Percentiles rank a stretch among this genome's conserved stretches.
These are phyloP conservation scores for Grosmannia serpens DNA, from an alignment of 2,329 filamentous ascomycete genomes.

Conservation along the genomic window DNA sequence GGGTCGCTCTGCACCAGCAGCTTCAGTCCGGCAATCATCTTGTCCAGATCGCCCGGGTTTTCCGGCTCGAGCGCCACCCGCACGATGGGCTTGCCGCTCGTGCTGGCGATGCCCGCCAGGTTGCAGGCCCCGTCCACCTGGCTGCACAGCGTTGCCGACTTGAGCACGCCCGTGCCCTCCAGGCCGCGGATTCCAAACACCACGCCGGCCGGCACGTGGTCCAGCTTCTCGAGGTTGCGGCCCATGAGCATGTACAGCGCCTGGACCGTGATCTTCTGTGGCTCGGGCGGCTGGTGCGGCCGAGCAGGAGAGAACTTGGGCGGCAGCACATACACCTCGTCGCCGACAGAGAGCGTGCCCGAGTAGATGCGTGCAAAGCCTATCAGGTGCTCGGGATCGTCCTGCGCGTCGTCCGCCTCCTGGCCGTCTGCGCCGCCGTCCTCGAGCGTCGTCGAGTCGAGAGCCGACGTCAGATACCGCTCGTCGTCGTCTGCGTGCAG, in stretches of 20 bases:
- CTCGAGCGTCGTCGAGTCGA: conserved; percentile 5
- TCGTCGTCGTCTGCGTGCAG: conserved; percentile 23
- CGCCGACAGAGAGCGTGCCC: conserved; percentile 77
- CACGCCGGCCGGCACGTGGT: conserved; percentile 80
- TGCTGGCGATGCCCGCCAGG: conserved; percentile 66
- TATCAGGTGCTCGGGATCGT: conserved; percentile 78
- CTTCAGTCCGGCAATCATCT: conserved; percentile 82
- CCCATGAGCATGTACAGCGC: conserved; percentile 96
- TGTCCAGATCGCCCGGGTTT: conserved; percentile 81
- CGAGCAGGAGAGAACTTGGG: conserved; percentile 85
- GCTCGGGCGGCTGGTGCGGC: conserved; percentile 59
- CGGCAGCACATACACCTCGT: conserved; percentile 79
- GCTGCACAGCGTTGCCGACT: conserved; percentile 88
- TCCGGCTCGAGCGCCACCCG: conserved; percentile 89
- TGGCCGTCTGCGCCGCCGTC: conserved; percentile 26
- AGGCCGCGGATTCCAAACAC: conserved; percentile 92
- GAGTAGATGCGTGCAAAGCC: conserved; percentile 93
- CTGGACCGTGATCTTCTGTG: conserved; percentile 72
- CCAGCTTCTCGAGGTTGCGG: conserved; percentile 68
- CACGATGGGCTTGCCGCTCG: conserved; percentile 81
- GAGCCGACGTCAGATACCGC: conserved; percentile 1
- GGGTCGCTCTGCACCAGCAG: conserved; percentile 90
- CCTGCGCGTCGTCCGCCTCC: conserved; percentile 35
- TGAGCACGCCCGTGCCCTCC: conserved; percentile 76
- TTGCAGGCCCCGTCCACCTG: conserved; percentile 79